Evolutionary conservation across 2,329 filamentous ascomycete genomes (phyloP).

Genomic region (Fusarium austroafricanum): DNA sequence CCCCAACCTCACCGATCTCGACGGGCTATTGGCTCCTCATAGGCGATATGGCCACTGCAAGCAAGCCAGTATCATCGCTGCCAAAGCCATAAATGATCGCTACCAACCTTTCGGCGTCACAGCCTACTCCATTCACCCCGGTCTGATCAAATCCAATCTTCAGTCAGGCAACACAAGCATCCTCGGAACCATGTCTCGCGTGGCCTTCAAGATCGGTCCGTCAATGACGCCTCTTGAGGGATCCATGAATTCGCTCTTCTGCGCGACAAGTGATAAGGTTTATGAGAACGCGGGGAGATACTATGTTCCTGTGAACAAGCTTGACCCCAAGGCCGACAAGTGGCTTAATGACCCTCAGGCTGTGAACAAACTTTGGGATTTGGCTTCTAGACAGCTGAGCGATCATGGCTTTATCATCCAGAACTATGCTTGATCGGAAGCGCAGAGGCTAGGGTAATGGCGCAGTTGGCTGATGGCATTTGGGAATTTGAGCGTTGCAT

Average conservation of each 20-base stretch:
- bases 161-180: constrained; percentile 30
- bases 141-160: constrained; percentile 37
- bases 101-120: constrained; percentile 35
- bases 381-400: constrained; percentile 15
- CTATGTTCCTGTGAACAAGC: constrained; percentile 35
- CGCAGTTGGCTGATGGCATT: background rate
- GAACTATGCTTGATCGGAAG: background rate
- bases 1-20: constrained; percentile 33
- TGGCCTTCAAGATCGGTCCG: constrained; percentile 28
- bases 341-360: constrained; percentile 37
- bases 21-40: constrained; percentile 26
- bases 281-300: constrained; percentile 23
- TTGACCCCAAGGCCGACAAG: constrained; percentile 27
- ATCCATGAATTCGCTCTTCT: constrained; percentile 40
- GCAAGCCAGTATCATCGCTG: constrained; percentile 35
- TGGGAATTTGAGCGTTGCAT: background rate
- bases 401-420: constrained; percentile 18
- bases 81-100: constrained; percentile 37
- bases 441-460: no score
- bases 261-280: constrained; percentile 31
- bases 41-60: constrained; percentile 41
- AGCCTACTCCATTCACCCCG: constrained; percentile 43
- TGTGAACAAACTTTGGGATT: constrained; percentile 23
- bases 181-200: constrained; percentile 29
- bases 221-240: constrained; percentile 32